Conservation (phyloP, 768 basidiomycete genomes). For the Leccinellum rugosiceps region DNA sequence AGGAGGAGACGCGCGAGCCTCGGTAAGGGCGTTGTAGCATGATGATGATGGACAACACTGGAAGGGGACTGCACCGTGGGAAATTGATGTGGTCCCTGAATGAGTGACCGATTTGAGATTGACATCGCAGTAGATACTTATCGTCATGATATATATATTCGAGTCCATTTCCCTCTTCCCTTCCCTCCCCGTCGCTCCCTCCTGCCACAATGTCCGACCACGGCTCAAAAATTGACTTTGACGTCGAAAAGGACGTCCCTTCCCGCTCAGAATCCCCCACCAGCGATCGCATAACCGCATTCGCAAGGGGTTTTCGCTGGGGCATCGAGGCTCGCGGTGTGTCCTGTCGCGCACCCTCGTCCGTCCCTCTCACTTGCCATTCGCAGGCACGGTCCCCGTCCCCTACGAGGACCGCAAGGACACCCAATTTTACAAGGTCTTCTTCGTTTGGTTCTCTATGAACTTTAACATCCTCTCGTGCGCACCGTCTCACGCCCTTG, state of each 20-base stretch:
- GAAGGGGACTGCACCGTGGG: too few relatives aligned
- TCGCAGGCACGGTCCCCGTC: slow-evolving; percentile 51
- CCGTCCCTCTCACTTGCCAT: background rate
- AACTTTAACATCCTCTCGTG: slow-evolving; percentile 64
- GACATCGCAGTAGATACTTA: background rate
- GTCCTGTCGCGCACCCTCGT: background rate
- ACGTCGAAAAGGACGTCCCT: slow-evolving; percentile 29
- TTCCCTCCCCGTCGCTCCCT: slow-evolving; percentile 4
- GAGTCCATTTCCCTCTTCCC: background rate
- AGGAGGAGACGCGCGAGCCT: slow-evolving; percentile 74
- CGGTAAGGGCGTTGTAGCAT: slow-evolving; percentile 56
- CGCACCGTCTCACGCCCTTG: slow-evolving; percentile 8
- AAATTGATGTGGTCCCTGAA: background rate
- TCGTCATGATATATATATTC: slow-evolving; percentile 11
- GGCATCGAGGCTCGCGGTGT: slow-evolving; percentile 32
- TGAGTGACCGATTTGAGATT: background rate
- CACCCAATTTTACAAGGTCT: slow-evolving; percentile 59
- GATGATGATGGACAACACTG: too few relatives aligned
- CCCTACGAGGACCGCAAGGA: slow-evolving; percentile 49
- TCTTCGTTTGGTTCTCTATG: slow-evolving; percentile 71
- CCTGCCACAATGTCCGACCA: slow-evolving; percentile 23
- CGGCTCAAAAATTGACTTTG: slow-evolving; percentile 22
- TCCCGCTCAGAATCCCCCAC: slow-evolving; percentile 16
- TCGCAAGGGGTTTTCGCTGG: slow-evolving; percentile 26
- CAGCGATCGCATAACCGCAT: background rate